Percentiles rank a stretch among this genome's conserved stretches.
Evolutionary conservation across 352 stramenopile species (phyloP).

Genomic region (Phytophthora palmivora): DNA sequence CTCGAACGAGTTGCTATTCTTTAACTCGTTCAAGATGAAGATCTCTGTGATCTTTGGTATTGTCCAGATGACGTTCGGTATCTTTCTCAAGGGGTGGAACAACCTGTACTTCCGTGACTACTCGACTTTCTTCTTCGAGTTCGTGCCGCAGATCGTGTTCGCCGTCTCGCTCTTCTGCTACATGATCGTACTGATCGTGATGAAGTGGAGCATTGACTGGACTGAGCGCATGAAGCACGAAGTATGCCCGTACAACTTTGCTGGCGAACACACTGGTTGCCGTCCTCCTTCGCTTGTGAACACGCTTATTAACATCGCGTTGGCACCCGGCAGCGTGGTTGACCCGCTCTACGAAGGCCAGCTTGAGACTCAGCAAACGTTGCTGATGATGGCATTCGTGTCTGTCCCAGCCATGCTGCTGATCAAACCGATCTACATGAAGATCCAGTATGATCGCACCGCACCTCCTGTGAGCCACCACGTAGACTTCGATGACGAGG

Average conservation of each 20-base stretch:
- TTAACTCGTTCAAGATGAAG: constrained; percentile 99
- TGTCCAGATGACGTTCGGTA: constrained; percentile 98
- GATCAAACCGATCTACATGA: constrained; percentile 94
- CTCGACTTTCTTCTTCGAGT: constrained; percentile 97
- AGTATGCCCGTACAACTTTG: constrained; percentile 95
- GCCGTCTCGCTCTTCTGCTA: constrained; percentile 98
- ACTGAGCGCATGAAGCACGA: constrained; percentile 93
- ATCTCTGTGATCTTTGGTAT: constrained; percentile 99
- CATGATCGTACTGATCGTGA: constrained; percentile 99
- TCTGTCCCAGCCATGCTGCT: constrained; percentile 97
- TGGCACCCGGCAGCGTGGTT: constrained; percentile 93
- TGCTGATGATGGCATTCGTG: constrained; percentile 95
- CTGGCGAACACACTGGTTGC: constrained; percentile 93
- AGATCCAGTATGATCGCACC: constrained; percentile 73
- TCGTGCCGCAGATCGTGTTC: constrained; percentile 97
- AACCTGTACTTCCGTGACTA: constrained; percentile 96
- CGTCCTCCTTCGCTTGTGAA: constrained; percentile 98
- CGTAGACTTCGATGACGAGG: constrained; percentile 86
- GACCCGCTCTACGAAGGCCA: constrained; percentile 97
- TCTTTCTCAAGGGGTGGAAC: constrained; percentile 97
- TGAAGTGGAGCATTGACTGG: constrained; percentile 99
- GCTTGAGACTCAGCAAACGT: constrained; percentile 84
- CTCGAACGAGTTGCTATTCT: constrained; percentile 98
- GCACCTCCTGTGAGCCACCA: constrained; percentile 67
- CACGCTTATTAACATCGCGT: constrained; percentile 98